Conservation (phyloP, 768 basidiomycete genomes). For the Hirschioporus abietinus region DNA sequence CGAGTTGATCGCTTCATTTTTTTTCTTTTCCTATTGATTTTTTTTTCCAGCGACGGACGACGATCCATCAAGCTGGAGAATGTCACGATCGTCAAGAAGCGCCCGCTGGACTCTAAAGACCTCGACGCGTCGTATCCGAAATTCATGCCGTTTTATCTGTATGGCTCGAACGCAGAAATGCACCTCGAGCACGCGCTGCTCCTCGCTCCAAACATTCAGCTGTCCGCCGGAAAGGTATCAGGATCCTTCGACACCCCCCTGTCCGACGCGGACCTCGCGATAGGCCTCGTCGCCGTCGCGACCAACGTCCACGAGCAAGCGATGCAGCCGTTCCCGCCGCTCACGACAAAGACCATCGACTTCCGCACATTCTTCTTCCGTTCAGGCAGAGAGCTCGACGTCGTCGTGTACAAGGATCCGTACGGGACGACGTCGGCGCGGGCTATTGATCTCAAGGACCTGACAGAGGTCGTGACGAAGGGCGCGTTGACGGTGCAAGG, state of each 20-base stretch:
- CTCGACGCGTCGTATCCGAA: conserved; percentile 26
- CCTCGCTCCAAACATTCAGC: conserved; percentile 23
- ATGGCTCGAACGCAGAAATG: conserved; percentile 24
- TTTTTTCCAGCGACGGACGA: background rate
- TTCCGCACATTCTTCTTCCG: conserved; percentile 6
- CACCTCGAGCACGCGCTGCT: conserved; percentile 32
- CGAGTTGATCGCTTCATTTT: no score
- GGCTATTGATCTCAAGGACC: background rate
- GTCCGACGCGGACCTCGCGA: background rate
- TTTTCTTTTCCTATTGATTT: no score
- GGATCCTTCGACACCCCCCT: background rate
- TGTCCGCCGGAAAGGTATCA: conserved; percentile 18
- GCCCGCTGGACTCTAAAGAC: conserved; percentile 22
- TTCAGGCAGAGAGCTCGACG: background rate
- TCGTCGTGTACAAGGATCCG: background rate
- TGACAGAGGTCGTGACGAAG: background rate
- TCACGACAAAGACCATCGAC: background rate
- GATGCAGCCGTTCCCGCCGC: conserved; percentile 7
- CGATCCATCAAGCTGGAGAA: conserved; percentile 17
- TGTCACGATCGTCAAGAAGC: conserved; percentile 27
- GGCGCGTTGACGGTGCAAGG: conserved; percentile 3
- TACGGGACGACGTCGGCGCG: background rate
- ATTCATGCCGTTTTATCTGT: conserved; percentile 37
- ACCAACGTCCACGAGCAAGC: conserved; percentile 10
- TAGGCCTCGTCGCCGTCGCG: conserved; percentile 1